Evolutionary conservation across 164 flowering plant species (phyloP).

Genomic region (Tetracentron sinense): DNA sequence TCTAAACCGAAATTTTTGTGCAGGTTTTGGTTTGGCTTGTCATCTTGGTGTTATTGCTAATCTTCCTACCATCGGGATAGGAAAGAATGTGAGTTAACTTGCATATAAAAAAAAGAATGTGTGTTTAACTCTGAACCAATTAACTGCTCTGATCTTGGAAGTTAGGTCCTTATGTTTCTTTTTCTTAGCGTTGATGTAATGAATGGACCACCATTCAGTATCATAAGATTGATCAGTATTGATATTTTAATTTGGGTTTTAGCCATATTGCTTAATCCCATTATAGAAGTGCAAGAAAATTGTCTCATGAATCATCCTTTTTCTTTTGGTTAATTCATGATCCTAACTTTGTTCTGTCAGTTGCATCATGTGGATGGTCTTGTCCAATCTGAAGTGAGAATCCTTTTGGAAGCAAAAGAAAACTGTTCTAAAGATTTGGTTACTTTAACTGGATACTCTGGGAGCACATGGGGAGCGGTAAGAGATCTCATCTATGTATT

Average conservation of each 20-base stretch:
- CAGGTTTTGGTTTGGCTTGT: slow-evolving; percentile 92
- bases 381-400: slow-evolving; percentile 44
- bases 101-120: too few relatives aligned
- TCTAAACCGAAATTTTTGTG: slow-evolving; percentile 9
- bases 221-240: background rate
- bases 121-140: slow-evolving; percentile 23
- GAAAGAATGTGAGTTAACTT: slow-evolving; percentile 90
- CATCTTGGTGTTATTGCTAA: slow-evolving; percentile 78
- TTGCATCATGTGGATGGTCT: slow-evolving; percentile 93
- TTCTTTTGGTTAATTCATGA: background rate
- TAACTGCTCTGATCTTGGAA: background rate
- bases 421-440: slow-evolving; percentile 33
- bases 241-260: slow-evolving; percentile 1
- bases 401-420: slow-evolving; percentile 44
- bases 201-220: background rate
- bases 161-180: background rate
- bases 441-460: slow-evolving; percentile 58
- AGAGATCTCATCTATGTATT: slow-evolving; percentile 15
- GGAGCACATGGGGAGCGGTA: slow-evolving; percentile 68
- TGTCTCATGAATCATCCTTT: background rate
- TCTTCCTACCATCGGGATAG: slow-evolving; percentile 82
- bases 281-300: background rate
- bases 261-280: background rate
- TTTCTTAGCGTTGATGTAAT: background rate
- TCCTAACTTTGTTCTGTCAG: slow-evolving; percentile 29